phyloP scores from a whole-genome alignment of 108 stramenopile species.

The Discostella stelligeroides region DNA sequence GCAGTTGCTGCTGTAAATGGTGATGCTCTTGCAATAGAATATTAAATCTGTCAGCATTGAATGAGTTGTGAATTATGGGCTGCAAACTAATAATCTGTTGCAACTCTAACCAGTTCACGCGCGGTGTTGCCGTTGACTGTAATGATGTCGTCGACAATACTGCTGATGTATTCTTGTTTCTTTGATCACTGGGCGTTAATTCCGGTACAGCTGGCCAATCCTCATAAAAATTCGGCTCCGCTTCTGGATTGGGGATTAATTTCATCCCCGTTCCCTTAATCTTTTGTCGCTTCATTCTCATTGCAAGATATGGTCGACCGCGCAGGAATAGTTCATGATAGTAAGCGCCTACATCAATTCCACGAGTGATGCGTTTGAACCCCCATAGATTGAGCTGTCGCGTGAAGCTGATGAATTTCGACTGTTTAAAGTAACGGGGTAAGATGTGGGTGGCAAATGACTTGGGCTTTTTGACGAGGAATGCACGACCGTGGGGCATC shows the following conservation, averaged over 20 bases:
- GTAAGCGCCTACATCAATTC: slow-evolving; percentile 58
- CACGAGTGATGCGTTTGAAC: slow-evolving; percentile 73
- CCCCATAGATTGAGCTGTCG: slow-evolving; percentile 87
- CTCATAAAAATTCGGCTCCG: slow-evolving; percentile 51
- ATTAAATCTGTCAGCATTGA: too few relatives aligned
- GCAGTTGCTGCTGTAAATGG: too few relatives aligned
- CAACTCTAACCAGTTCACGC: not conserved
- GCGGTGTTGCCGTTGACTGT: not conserved
- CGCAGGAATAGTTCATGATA: slow-evolving; percentile 70
- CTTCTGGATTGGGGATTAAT: slow-evolving; percentile 56
- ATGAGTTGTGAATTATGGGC: too few relatives aligned
- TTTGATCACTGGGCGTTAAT: slow-evolving; percentile 5
- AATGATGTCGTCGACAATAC: not conserved
- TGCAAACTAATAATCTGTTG: not conserved
- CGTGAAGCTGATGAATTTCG: slow-evolving; percentile 72
- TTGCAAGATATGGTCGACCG: slow-evolving; percentile 52
- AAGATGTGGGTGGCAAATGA: slow-evolving; percentile 57
- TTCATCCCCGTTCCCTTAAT: slow-evolving; percentile 70
- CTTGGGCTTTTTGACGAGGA: slow-evolving; percentile 69
- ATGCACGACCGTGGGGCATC: slow-evolving; percentile 72
- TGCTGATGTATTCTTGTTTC: not conserved
- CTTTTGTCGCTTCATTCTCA: slow-evolving; percentile 57
- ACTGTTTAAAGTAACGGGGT: slow-evolving; percentile 78
- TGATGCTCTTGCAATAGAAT: too few relatives aligned
- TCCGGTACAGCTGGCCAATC: slow-evolving; percentile 31